Conservation (phyloP, 192 early-diverging fungal genomes). For the Endogone sp. region DNA sequence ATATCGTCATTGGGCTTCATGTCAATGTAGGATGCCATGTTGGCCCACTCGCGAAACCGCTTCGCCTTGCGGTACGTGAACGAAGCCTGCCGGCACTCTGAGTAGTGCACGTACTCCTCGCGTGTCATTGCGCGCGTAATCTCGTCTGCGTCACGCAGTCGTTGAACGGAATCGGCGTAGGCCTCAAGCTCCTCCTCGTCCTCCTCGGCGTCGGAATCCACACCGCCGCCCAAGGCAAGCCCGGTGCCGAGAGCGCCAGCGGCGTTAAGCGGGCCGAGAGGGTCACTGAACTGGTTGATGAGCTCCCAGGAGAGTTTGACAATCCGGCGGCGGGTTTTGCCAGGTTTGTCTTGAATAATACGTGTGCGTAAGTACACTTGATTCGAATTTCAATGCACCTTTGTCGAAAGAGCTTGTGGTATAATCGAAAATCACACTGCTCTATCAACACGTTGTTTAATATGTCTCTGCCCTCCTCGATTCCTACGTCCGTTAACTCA, state of each 20-base stretch:
- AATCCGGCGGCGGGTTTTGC: slow-evolving; percentile 57
- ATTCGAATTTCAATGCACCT: too few species aligned
- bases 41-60: slow-evolving; percentile 93
- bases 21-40: slow-evolving; percentile 85
- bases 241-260: too few species aligned
- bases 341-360: slow-evolving; percentile 28
- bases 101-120: slow-evolving; percentile 99
- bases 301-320: slow-evolving; percentile 95
- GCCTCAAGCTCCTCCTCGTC: slow-evolving; percentile 90
- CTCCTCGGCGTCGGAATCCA: slow-evolving; percentile 73
- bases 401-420: too few species aligned
- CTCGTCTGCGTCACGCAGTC: slow-evolving; percentile 86
- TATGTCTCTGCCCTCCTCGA: slow-evolving; percentile 16
- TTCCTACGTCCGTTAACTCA: slow-evolving; percentile 42
- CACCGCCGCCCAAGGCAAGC: slow-evolving; percentile 60
- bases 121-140: slow-evolving; percentile 92
- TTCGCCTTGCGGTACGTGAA: slow-evolving; percentile 95
- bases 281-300: slow-evolving; percentile 72
- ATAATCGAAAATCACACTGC: too few species aligned
- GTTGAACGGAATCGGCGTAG: slow-evolving; percentile 83
- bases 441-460: too few species aligned
- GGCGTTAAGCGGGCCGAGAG: background rate
- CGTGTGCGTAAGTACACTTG: background rate
- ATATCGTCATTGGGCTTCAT: slow-evolving; percentile 91
- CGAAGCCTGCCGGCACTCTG: slow-evolving; percentile 96